Base-by-base conservation (phyloP, 2,329 filamentous ascomycete genomes). In the Apiospora aurea region DNA sequence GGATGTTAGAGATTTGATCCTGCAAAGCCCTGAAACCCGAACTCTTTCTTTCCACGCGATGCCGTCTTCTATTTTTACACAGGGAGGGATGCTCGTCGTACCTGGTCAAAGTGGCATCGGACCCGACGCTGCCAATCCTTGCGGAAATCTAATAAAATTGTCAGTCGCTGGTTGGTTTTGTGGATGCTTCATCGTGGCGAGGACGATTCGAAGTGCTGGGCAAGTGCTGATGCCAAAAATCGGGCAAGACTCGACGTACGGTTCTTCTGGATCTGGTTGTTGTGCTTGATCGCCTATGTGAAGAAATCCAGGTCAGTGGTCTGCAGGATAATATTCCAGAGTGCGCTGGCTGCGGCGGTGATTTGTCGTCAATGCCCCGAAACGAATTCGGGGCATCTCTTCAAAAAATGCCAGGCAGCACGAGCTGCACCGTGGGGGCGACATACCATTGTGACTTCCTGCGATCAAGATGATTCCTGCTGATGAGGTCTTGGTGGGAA, bases 51-150 rank as follows among this genome's bases (percentile, higher is more conserved):
- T 64, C 57, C 57, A 61, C 21, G 57, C 57, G 1, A 38, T 64
- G 29, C 24, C 57, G 57, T n/a, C 41, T 64, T 64, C 57, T 34
- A 64, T 21, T 64, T 64, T 64, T 34, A 41, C 29, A 61, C 29
- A 13, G 4, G 34, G 11, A 41, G 29, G 57, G 18, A 64, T 64
- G 34, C 69, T 67, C 16, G 57, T 72, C 71, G 64, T 71, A 97
- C 96, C 95, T 98, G 96, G 91, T 99, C 95, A 90, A 99, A 99
- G 91, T 99, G 96, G 87, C 94, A 94, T 88, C 95, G 94, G 85
- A 99, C 96, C 89, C 95, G 94, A 89, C 95, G 94, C 88, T 98
- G 95, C 96, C 96, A 99, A 91, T 99, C 95, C 94, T 97, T 98
- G 89, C 94, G 95, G 94, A 97, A 97, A 86, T 98, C 94, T 96